Percentiles rank a stretch among this genome's conserved stretches.
These are phyloP conservation scores for Apostasia shenzhenica DNA, from an alignment of 106 monocot species.

Conservation along the genomic window DNA sequence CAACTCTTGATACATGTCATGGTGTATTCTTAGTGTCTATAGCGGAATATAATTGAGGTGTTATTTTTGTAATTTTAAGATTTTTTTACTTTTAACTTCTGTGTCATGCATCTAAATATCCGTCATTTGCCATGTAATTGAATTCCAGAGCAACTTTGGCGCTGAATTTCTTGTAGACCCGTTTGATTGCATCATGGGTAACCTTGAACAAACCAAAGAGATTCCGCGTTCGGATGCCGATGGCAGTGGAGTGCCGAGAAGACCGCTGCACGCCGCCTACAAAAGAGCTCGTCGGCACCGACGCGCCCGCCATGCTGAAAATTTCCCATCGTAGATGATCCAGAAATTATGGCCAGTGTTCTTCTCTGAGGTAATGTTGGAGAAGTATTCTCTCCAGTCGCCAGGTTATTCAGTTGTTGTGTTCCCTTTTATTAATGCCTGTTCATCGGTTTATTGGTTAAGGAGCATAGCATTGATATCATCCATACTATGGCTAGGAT, in stretches of 20 bases:
- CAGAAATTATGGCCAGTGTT: background rate
- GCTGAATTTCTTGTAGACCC: conserved; percentile 1
- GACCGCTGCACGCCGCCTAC: too few relatives aligned
- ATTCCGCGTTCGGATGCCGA: background rate
- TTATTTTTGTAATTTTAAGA: too few relatives aligned
- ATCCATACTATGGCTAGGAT: background rate
- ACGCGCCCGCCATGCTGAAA: background rate
- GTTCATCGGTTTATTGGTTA: background rate
- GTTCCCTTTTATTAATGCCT: background rate
- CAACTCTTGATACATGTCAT: too few relatives aligned
- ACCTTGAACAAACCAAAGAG: too few relatives aligned
- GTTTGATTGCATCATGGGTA: background rate
- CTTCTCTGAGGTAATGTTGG: background rate
- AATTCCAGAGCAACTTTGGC: background rate
- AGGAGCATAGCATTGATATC: background rate
- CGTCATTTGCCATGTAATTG: background rate
- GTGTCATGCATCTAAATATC: background rate
- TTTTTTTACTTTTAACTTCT: too few relatives aligned
- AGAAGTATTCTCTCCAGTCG: too few relatives aligned
- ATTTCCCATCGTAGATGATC: background rate
- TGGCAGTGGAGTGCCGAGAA: background rate
- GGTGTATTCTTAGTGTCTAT: too few relatives aligned
- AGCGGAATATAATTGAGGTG: too few relatives aligned
- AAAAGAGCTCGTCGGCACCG: background rate
- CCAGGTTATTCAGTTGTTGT: background rate